Base-by-base conservation (phyloP, 257 asterid species). In the Scutellaria galericulata region DNA sequence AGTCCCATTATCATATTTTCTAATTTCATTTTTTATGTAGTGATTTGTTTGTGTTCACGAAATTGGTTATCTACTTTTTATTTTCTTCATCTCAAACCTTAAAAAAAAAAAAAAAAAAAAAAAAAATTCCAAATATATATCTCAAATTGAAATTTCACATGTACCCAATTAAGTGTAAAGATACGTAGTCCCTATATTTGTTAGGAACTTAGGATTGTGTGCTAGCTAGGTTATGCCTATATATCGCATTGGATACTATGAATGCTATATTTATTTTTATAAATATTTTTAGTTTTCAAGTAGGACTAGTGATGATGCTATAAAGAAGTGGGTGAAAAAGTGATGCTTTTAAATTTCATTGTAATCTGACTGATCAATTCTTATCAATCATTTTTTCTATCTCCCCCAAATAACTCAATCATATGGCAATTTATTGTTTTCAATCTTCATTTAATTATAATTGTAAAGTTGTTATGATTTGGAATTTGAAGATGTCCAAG, bases 231-330 rank as follows among this genome's bases (percentile, higher is more conserved):
- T 63, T 57, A 74, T 55, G 67, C 50, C 48, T 54, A 18, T 18
- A 18, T 18, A 24, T 62, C 52, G 68, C 81, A 70, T 77, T 71
- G 81, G 81, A 77, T 70, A 5, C 74, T 15, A 35, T 57, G 18
- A 3, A 12, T 39, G 15, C 24, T 31, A 6, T 3, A 47, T 27
- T 20, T n/a, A 10, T 35, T 9, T 20, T 5, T 22, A 24, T 8
- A 13, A 7, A 3, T 31, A 31, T 35, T 2, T 20, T 4, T 68
- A n/a, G 42, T 46, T 58, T 44, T 37, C 7, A 68, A 53, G 13
- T 62, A 18, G 52, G 66, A 37, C 7, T 56, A 18, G 37, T 3
- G 37, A 31, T 27, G 53, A 68, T 52, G 68, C 47, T 35, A 54
- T n/a, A 5, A 15, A 39, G 53, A 55, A 77, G 70, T 64, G 63